Base-by-base conservation (phyloP, 371 early-diverging fungal genomes). In the Actinomucor elegans region DNA sequence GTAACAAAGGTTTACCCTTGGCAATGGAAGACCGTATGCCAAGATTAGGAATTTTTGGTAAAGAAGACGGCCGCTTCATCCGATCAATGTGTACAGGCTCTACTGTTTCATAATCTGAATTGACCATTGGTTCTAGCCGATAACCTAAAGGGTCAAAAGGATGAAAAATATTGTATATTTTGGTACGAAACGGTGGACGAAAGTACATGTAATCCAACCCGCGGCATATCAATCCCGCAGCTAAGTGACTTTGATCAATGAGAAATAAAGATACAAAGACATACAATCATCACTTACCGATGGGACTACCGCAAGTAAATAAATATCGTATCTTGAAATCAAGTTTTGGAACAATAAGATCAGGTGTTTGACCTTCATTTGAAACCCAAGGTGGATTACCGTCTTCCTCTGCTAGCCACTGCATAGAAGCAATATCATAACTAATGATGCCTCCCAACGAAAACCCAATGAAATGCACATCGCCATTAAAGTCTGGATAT, bases 91-190 rank as follows among this genome's bases (percentile, higher is more conserved):
- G 34, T 4, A 80, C 72, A 0, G 89, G 87, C 5, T 80, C 70
- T 33, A 85, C 64, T 11, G 69, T 69, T 12, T 69, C 64, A 61
- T 80, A 86, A 15, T 65, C 54, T 2, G 71, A 33, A 50, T 86
- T 77, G n/a, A 81, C 59, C 57, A 87, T 61, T 0, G 89, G 87
- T 45, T 89, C 89, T 29, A 83, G 50, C 12, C 89, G 73, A 55
- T 89, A 89, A 0, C 84, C 85, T n/a, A 86, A 57, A 0, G 87
- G 87, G 49, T 87, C 89, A 52, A 81, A 85, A 2, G 87, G 79
- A 53, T 86, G 82, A 57, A 86, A 89, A 21, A 89, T 60, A 62
- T 87, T 87, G 59, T 73, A 77, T 49, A 79, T 75, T 28, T 66
- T 57, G 5, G 79, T 83, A 31, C 71, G 72, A 15, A 59, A 55